A percentile compares a stretch with the other conserved stretches of the same genome.
Evolutionary conservation across 345 rosid genomes (phyloP).

Genomic region (Boechera retrofracta): DNA sequence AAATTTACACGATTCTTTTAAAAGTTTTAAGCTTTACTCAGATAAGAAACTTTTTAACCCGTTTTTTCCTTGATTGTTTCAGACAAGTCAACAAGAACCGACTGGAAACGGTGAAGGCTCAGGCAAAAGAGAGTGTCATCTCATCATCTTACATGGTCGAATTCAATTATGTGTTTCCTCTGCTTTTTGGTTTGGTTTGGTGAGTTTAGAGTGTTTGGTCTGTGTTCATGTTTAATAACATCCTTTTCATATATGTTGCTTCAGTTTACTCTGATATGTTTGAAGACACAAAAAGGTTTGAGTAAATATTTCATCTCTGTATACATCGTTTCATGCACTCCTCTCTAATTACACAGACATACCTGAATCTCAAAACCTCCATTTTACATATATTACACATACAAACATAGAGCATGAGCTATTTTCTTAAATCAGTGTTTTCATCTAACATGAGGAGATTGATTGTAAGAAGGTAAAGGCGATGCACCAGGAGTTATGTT

Average conservation of each 20-base stretch:
- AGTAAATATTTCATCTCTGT: conserved; percentile 42
- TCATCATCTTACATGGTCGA: conserved; percentile 25
- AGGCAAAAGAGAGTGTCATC: conserved; percentile 28
- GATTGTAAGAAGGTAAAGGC: conserved; percentile 63
- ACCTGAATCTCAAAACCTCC: conserved; percentile 25
- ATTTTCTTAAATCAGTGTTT: background rate
- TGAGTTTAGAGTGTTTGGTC: conserved; percentile 40
- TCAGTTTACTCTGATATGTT: conserved; percentile 37
- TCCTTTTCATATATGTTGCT: conserved; percentile 29
- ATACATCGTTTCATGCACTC: conserved; percentile 12
- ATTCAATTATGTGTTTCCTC: conserved; percentile 26
- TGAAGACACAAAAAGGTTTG: conserved; percentile 30
- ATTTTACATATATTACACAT: conserved; percentile 26
- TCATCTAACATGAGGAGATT: conserved; percentile 57
- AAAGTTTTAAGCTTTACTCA: conserved; percentile 8
- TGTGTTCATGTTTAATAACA: conserved; percentile 21
- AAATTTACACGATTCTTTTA: background rate
- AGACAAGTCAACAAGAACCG: conserved; percentile 69
- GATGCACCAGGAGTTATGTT: conserved; percentile 61
- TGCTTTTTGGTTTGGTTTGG: conserved; percentile 38
- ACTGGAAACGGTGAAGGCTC: conserved; percentile 75
- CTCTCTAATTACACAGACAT: conserved; percentile 23
- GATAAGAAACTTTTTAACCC: conserved; percentile 17
- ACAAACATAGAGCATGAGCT: background rate
- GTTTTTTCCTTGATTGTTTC: conserved; percentile 39